Evolutionary conservation across 805 yeast genomes (phyloP).

Genomic region (Starmerella tilneyi): DNA sequence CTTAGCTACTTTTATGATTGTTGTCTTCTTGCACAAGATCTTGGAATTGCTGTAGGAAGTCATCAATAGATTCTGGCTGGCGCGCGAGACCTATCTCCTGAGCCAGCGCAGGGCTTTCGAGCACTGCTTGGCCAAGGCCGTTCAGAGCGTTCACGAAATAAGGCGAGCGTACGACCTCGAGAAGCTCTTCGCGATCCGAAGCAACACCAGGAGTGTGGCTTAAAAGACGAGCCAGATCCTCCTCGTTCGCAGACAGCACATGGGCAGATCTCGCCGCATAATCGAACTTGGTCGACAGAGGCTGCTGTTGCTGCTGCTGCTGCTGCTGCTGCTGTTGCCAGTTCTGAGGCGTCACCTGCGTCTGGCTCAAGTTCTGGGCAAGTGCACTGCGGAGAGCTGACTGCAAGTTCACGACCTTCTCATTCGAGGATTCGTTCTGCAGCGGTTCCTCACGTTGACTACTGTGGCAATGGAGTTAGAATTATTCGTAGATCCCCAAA

Average conservation of each 20-base stretch:
- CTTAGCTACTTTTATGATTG: neutral
- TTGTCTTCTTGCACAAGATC: neutral
- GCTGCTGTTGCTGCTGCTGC: slow-evolving; percentile 1
- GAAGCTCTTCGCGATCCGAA: slow-evolving; percentile 33
- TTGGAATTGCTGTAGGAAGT: slow-evolving; percentile 7
- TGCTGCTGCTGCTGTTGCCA: neutral
- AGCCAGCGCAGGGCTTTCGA: slow-evolving; percentile 30
- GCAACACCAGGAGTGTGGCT: slow-evolving; percentile 37
- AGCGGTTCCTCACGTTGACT: no score
- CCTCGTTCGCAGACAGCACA: slow-evolving; percentile 28
- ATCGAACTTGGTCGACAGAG: slow-evolving; percentile 2
- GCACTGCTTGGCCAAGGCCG: slow-evolving; percentile 37
- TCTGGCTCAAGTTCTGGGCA: slow-evolving; percentile 1
- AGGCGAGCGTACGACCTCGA: slow-evolving; percentile 39
- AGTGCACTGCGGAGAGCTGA: slow-evolving; percentile 5
- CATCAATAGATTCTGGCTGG: slow-evolving; percentile 8
- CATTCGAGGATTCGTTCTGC: neutral
- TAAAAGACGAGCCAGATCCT: slow-evolving; percentile 33
- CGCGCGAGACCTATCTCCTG: slow-evolving; percentile 12
- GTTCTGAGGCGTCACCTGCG: neutral
- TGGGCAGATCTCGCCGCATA: slow-evolving; percentile 30
- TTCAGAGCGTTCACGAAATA: slow-evolving; percentile 39
- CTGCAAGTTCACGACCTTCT: slow-evolving; percentile 1
- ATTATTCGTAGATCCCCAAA: neutral
- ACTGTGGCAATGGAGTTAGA: slow-evolving; percentile 1